Evolutionary conservation across 2,329 filamentous ascomycete genomes (phyloP).

Genomic region (Elsinoe fawcettii): DNA sequence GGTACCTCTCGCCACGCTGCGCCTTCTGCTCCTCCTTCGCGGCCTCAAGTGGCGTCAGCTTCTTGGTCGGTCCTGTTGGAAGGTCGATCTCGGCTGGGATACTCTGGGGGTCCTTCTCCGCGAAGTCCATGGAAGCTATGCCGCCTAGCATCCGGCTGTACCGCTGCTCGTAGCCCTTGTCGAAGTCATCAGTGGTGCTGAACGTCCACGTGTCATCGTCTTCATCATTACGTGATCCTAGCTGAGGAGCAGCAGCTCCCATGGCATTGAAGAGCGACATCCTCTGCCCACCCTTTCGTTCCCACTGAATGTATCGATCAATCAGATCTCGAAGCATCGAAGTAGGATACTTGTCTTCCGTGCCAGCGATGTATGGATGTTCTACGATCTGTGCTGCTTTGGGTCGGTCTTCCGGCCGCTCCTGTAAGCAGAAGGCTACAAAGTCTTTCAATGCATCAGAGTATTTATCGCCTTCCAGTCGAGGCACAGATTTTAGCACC

Average conservation of each 20-base stretch:
- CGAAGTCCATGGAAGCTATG: constrained; percentile 21
- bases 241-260: constrained; percentile 50
- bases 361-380: constrained; percentile 61
- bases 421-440: constrained; percentile 64
- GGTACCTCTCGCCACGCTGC: constrained; percentile 47
- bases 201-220: constrained; percentile 56
- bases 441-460: constrained; percentile 62
- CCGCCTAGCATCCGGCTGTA: constrained; percentile 28
- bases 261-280: constrained; percentile 55
- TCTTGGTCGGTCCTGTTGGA: constrained; percentile 9
- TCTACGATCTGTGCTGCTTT: constrained; percentile 61
- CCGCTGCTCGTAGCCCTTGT: constrained; percentile 33
- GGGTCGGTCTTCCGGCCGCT: constrained; percentile 60
- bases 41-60: constrained; percentile 16
- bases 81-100: constrained; percentile 14
- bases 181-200: constrained; percentile 55
- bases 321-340: constrained; percentile 58
- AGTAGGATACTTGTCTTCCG: constrained; percentile 55
- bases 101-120: constrained; percentile 16
- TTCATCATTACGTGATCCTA: constrained; percentile 33
- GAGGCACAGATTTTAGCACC: constrained; percentile 56
- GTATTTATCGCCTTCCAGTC: constrained; percentile 63
- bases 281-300: constrained; percentile 62
- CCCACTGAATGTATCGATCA: constrained; percentile 66
- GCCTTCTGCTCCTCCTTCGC: constrained; percentile 46